phyloP scores from a whole-genome alignment of 805 yeast genomes.

The Cyberlindnera japonica region DNA sequence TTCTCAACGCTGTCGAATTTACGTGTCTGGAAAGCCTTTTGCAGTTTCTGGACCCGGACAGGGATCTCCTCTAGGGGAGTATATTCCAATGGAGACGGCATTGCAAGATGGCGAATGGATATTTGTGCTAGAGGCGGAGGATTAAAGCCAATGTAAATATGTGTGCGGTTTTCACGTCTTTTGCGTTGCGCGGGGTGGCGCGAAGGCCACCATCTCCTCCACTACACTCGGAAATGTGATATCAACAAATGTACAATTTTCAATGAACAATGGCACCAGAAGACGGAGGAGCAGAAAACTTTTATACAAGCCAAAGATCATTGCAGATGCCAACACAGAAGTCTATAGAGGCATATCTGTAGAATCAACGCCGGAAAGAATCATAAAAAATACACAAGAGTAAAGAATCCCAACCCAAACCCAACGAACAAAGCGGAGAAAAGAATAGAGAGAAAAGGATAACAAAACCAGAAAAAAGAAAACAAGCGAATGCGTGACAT shows the following conservation, averaged over 20 bases:
- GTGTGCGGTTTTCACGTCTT: no score
- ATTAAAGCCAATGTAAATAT: no score
- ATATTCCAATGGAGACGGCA: conserved; percentile 26
- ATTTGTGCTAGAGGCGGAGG: no score
- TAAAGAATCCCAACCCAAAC: not conserved
- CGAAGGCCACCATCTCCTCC: no score
- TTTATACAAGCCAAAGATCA: not conserved
- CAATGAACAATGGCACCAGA: not conserved
- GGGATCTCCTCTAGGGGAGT: conserved; percentile 51
- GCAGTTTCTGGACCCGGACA: conserved; percentile 39
- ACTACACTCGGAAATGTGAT: no score
- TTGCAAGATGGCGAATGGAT: not conserved
- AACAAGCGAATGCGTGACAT: conserved; percentile 4
- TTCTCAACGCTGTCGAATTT: conserved; percentile 39
- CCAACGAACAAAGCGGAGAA: not conserved
- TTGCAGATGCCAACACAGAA: not conserved
- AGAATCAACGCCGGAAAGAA: not conserved
- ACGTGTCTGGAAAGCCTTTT: conserved; percentile 39
- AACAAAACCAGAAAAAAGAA: no score
- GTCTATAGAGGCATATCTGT: not conserved
- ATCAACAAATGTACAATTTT: no score
- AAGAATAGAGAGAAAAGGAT: no score
- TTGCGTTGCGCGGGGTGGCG: no score
- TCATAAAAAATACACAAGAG: not conserved
- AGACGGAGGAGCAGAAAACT: not conserved